Conservation (phyloP, 2,329 filamentous ascomycete genomes). For the Mycosphaerella sp. region DNA sequence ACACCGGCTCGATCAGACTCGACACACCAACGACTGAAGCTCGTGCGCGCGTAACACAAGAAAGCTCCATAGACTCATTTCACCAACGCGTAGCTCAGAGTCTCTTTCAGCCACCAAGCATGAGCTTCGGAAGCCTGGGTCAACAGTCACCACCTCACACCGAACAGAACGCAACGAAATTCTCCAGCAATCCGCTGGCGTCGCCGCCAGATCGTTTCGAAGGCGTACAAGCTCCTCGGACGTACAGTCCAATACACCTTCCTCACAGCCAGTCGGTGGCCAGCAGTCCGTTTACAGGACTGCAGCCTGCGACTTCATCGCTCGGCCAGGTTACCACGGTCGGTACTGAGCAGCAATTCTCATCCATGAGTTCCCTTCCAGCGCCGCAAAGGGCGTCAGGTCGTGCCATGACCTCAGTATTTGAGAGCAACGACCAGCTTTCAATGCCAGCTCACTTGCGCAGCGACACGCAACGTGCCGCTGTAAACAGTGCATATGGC, state of each 20-base stretch:
- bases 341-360: not conserved
- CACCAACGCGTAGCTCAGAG: constrained; percentile 1
- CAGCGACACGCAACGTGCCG: not conserved
- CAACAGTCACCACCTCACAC: not conserved
- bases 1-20: constrained; percentile 7
- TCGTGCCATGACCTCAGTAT: not conserved
- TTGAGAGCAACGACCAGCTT: not conserved
- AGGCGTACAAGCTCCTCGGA: not conserved
- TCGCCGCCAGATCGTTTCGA: not conserved
- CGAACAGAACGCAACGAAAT: not conserved
- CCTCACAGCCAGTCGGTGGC: not conserved
- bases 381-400: too few relatives aligned
- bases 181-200: not conserved
- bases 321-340: not conserved
- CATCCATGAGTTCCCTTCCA: not conserved
- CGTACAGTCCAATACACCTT: not conserved
- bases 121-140: constrained; percentile 13
- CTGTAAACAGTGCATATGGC: not conserved
- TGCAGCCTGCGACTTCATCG: not conserved
- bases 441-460: not conserved
- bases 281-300: not conserved
- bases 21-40: constrained; percentile 9
- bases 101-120: constrained; percentile 11
- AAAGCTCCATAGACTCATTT: constrained; percentile 1
- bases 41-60: constrained; percentile 13